These are phyloP conservation scores for Plantago rigida DNA, from an alignment of 305 asterid species.

Conservation along the genomic window DNA sequence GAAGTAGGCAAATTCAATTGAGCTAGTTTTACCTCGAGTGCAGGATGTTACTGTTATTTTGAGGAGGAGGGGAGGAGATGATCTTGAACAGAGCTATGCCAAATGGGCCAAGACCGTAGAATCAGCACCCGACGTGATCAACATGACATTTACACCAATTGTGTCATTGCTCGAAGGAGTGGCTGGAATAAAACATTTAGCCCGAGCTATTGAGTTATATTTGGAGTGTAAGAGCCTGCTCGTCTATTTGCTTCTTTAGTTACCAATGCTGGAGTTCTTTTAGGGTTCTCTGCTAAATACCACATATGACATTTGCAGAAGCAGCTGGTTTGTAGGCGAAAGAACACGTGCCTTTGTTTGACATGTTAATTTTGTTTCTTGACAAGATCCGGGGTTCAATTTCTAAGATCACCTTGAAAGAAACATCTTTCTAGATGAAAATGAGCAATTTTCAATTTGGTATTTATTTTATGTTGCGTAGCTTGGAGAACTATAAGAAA, in stretches of 20 bases:
- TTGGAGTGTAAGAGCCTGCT: conserved; percentile 64
- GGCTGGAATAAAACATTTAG: conserved; percentile 67
- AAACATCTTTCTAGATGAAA: too few relatives aligned
- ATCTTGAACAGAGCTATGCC: conserved; percentile 88
- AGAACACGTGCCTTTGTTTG: not conserved
- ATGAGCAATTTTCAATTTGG: too few relatives aligned
- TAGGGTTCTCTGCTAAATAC: conserved; percentile 2
- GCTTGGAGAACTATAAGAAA: too few relatives aligned
- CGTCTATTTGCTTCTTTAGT: conserved; percentile 11
- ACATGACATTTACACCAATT: conserved; percentile 85
- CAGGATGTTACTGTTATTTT: conserved; percentile 98
- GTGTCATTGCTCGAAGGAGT: conserved; percentile 80
- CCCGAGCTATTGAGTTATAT: conserved; percentile 86
- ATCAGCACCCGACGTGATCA: conserved; percentile 86
- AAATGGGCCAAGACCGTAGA: conserved; percentile 84
- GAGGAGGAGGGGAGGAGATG: conserved; percentile 98
- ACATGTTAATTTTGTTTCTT: not conserved
- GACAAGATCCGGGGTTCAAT: too few relatives aligned
- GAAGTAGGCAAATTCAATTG: conserved; percentile 13
- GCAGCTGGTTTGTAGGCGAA: not conserved
- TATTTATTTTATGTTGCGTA: too few relatives aligned
- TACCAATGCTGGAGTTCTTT: not conserved
- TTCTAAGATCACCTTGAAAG: too few relatives aligned
- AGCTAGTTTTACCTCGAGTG: conserved; percentile 25
- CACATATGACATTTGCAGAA: not conserved